Base-by-base conservation (phyloP, 768 basidiomycete species). In the Naematelia encephala region DNA sequence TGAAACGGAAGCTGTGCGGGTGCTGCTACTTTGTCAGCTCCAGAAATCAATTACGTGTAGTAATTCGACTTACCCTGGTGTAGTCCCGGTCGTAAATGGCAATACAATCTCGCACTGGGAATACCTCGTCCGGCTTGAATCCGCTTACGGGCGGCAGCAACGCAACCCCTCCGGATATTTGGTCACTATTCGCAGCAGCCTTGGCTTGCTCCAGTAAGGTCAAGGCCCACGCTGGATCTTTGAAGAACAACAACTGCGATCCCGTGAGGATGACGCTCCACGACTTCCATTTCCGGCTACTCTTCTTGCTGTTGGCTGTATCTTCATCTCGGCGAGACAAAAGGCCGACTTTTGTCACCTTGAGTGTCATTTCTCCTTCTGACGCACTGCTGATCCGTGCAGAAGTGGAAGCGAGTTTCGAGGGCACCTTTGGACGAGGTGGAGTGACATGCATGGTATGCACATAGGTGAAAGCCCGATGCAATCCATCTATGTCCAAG, bases 171-270 rank as follows among this genome's bases (percentile, higher is more conserved):
- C 64, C 64, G 14, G 57, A 34, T 11, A 45, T 28, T 5, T 59
- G 58, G 39, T 61, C 55, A 5, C 43, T 44, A 13, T 46, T 56
- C 12, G 48, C 43, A 21, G 57, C 26, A 21, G 57, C 26, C 25
- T 57, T 50, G 21, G 66, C 54, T 48, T 75, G 75, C 46, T 76
- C 73, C 11, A 64, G 56, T 1, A 76, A 56, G 14, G 64, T 67
- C 12, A 77, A 50, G 16, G 72, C 71, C 69, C 69, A 73, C 1
- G 16, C 75, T 54, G 61, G 79, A 74, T 54, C 79, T 77, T 75
- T 83, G 79, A 91, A 92, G 74, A 98, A 87, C 46, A 97, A 82
- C 3, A 99, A 80, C 68, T 97, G 94, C 3, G 91, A 92, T 23
- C 85, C 87, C 2, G 91, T 92, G 56, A 99, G 80, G 51, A 93